These are phyloP conservation scores for Chalciporus sphaerocephalus DNA, from an alignment of 768 basidiomycete genomes.

Conservation along the genomic window DNA sequence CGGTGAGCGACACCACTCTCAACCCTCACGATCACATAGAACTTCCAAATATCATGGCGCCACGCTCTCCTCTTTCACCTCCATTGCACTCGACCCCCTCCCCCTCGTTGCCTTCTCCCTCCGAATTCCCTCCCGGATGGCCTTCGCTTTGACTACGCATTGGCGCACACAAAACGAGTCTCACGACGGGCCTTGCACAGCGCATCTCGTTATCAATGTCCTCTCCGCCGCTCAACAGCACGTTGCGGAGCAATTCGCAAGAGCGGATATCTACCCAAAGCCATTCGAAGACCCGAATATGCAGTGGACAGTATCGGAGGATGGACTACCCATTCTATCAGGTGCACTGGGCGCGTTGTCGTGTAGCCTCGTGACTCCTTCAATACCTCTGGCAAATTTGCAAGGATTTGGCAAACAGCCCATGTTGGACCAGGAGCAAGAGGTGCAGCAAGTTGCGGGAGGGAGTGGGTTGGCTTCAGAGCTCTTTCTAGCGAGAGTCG, in stretches of 20 bases:
- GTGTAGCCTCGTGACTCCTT: slow-evolving; percentile 59
- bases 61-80: slow-evolving; percentile 90
- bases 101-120: slow-evolving; percentile 89
- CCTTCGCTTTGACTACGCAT: slow-evolving; percentile 46
- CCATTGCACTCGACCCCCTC: slow-evolving; percentile 83
- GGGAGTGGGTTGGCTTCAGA: slow-evolving; percentile 49
- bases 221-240: slow-evolving; percentile 64
- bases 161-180: slow-evolving; percentile 4
- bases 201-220: slow-evolving; percentile 76
- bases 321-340: slow-evolving; percentile 57
- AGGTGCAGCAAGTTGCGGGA: slow-evolving; percentile 20
- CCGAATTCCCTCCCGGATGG: slow-evolving; percentile 86
- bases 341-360: slow-evolving; percentile 66
- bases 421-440: slow-evolving; percentile 7
- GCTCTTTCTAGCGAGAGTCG: slow-evolving; percentile 78
- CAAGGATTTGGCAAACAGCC: slow-evolving; percentile 29
- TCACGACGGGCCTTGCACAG: neutral
- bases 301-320: slow-evolving; percentile 39
- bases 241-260: slow-evolving; percentile 66
- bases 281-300: slow-evolving; percentile 46
- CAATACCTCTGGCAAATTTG: slow-evolving; percentile 60
- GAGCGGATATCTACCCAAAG: slow-evolving; percentile 60
- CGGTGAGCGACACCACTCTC: neutral
- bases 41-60: slow-evolving; percentile 68
- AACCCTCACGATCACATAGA: neutral